phyloP scores from a whole-genome alignment of 2,329 filamentous ascomycete species.

The Cladophialophora exuberans region DNA sequence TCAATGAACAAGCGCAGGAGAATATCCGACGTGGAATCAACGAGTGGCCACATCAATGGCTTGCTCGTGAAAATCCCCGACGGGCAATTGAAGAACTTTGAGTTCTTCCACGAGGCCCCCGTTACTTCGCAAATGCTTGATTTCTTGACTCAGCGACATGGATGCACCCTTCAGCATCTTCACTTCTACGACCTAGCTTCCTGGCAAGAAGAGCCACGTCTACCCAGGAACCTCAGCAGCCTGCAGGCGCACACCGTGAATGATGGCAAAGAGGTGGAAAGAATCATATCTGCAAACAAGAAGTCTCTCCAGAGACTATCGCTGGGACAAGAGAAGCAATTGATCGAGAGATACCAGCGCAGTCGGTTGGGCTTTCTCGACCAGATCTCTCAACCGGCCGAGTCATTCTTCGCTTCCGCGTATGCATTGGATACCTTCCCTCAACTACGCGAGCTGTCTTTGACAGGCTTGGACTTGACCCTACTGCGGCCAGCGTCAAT shows the following conservation, averaged over 20 bases:
- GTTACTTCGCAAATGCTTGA: slow-evolving; percentile 15
- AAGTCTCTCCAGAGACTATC: slow-evolving; percentile 25
- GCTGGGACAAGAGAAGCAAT: slow-evolving; percentile 32
- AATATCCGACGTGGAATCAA: slow-evolving; percentile 15
- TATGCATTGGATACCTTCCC: slow-evolving; percentile 24
- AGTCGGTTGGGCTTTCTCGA: slow-evolving; percentile 19
- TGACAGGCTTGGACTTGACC: slow-evolving; percentile 28
- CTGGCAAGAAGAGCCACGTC: not conserved
- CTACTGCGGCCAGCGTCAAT: slow-evolving; percentile 26
- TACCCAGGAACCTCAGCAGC: slow-evolving; percentile 26
- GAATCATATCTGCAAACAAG: slow-evolving; percentile 29
- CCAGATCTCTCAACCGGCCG: slow-evolving; percentile 24
- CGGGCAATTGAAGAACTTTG: slow-evolving; percentile 23
- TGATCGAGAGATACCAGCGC: slow-evolving; percentile 29
- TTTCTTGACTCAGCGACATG: slow-evolving; percentile 21
- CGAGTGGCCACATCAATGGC: slow-evolving; percentile 16
- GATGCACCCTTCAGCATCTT: slow-evolving; percentile 23
- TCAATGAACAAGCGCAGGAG: slow-evolving; percentile 17
- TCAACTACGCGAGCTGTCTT: slow-evolving; percentile 27
- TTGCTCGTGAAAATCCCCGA: slow-evolving; percentile 26
- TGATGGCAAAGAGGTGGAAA: slow-evolving; percentile 27
- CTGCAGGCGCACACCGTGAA: slow-evolving; percentile 31
- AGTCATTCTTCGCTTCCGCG: slow-evolving; percentile 22
- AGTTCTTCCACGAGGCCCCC: slow-evolving; percentile 25
- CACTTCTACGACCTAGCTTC: slow-evolving; percentile 26